These are phyloP conservation scores for Coelastrella sp. DNA, from an alignment of 139 green algal genomes.

Conservation along the genomic window DNA sequence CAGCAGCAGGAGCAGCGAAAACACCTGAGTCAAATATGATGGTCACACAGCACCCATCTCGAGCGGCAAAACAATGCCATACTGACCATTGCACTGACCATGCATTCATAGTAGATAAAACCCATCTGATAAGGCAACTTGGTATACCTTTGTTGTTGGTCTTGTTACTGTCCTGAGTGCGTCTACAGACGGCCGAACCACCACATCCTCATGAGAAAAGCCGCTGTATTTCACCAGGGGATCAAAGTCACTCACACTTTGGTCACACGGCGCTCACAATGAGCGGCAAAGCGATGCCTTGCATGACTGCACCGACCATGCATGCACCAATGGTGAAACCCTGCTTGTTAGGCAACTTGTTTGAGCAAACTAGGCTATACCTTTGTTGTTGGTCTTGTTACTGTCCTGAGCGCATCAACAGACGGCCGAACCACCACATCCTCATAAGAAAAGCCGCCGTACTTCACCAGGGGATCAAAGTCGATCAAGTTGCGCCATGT, in stretches of 20 bases:
- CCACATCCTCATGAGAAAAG: conserved; percentile 47
- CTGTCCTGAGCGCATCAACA: conserved; percentile 40
- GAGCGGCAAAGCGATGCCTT: too few species aligned
- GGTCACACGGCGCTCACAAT: too few species aligned
- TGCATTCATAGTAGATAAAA: too few species aligned
- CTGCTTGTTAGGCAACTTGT: conserved; percentile 24
- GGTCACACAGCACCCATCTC: too few species aligned
- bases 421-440: conserved; percentile 44
- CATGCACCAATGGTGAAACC: too few species aligned
- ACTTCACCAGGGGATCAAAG: conserved; percentile 41
- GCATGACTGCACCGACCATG: too few species aligned
- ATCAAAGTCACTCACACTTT: conserved; percentile 45
- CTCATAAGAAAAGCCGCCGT: conserved; percentile 48
- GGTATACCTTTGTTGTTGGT: conserved; percentile 38
- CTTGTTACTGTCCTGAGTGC: conserved; percentile 37
- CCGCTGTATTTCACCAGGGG: conserved; percentile 35
- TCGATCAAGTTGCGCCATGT: conserved; percentile 43
- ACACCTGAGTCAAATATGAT: not conserved
- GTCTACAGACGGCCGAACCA: conserved; percentile 34
- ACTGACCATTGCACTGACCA: not conserved
- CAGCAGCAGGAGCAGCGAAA: conserved; percentile 1
- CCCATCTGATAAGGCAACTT: not conserved
- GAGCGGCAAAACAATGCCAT: too few species aligned
- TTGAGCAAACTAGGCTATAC: too few species aligned
- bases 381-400: conserved; percentile 32